Evolutionary conservation across 169 alveolate genomes (phyloP), one percentile per base, ranked within the genome.

Genomic region (Babesia sp.): DNA sequence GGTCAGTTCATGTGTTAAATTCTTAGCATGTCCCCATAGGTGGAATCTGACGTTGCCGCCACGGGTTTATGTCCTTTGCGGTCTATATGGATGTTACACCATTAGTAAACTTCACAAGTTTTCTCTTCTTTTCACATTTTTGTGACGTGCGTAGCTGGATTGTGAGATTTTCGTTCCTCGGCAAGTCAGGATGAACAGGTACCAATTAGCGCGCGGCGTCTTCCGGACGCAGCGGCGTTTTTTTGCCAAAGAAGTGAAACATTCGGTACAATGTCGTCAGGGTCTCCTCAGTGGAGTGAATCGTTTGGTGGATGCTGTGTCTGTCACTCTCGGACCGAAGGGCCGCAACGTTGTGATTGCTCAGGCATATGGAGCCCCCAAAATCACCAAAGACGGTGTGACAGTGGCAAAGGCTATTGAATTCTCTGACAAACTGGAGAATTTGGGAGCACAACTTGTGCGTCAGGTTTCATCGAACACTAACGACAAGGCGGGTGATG

Each of bases 351-450:
- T 97, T 20, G 97, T 98, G 42, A 93, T 98, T 44, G 98, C 96
- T 71, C 95, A 94, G 86, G 76, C 96, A 11, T 96, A 92, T 83
- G 96, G 98, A 6, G 79, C 96, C 0, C 99, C 99, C 7, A 97
- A 96, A 90, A 96, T 98, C 76, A 97, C 99, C 46, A 98, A 98
- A 86, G 99, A 98, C 82, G 99, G 99, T 14, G 99, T 98, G 36
- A 97, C 99, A 0, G 99, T 98, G 22, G 99, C 99, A 45, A 97
- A 95, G 83, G 93, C 98, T 46, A 96, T 98, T 58, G 99, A 97
- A 64, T 91, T 98, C 63, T 74, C 94, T 29, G 95, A 96, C 92
- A 93, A 93, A 76, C 85, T 94, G 86, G 96, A 90, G 73, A 97
- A 98, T 77, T 86, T 97, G 55, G 99, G 99, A 5, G 99, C 99